Base-by-base conservation (phyloP, 768 basidiomycete species). In the Lentinula aciculospora region DNA sequence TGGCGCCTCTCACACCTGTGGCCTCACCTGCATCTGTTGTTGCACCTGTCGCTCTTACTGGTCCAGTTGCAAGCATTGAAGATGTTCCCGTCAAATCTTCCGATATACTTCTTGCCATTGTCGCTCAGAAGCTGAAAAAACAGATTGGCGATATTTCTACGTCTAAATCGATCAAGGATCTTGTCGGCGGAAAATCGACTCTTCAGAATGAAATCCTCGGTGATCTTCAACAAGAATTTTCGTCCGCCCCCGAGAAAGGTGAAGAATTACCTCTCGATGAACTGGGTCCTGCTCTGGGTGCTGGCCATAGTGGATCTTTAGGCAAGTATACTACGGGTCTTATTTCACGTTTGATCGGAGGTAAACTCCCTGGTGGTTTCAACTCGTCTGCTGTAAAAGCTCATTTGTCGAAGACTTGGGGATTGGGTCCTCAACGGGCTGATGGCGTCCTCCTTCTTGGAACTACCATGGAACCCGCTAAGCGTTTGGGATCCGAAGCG, bases 291-390 rank as follows among this genome's bases (percentile, higher is more conserved):
- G 86, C 92, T 15, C 76, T 98, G 32, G 78, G 81, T 9, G 77
- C 84, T 55, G 94, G 94, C 5, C 92, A 91, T 74, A 75, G 83
- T 37, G 95, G 94, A n/a, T 67, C 79, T 4, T 84, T 96, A 27
- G 97, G 97, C 67, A 99, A 98, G 72, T 94, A 98, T 74, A 91
- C 91, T 12, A 88, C 83, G 45, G 88, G 94, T 21, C 81, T 99
- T 42, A 80, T 98, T 53, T 92, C 94, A 28, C 92, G 97, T 57
- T 81, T 98, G 68, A 80, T 98, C 53, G 92, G 94, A 58, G 86
- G 86, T 47, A 99, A 99, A 76, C 96, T 99, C 92, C 97, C 97
- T 31, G 97, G 97, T 69, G 96, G 96, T 34, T 99, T 99, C 84
- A 97, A 97, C 64, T 78, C 88, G 19, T 92, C 95, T 6, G 82